phyloP scores from a whole-genome alignment of 352 stramenopile genomes.

The Hyaloperonospora arabidopsidis region DNA sequence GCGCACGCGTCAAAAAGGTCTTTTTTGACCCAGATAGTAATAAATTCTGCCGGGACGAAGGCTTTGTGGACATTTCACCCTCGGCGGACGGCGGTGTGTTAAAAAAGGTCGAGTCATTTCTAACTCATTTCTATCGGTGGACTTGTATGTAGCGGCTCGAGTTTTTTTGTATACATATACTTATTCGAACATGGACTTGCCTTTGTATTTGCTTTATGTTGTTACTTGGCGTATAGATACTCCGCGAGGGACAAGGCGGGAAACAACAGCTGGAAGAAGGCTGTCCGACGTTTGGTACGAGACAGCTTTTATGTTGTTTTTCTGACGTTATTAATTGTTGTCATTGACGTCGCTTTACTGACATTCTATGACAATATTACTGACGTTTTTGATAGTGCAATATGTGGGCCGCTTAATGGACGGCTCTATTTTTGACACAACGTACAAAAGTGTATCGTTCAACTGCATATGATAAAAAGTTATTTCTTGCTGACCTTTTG shows the following conservation, averaged over 20 bases:
- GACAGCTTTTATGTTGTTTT: background rate
- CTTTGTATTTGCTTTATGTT: background rate
- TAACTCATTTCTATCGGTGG: background rate
- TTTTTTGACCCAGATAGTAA: slow-evolving; percentile 76
- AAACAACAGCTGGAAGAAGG: slow-evolving; percentile 65
- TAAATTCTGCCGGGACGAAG: slow-evolving; percentile 57
- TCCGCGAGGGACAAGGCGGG: slow-evolving; percentile 45
- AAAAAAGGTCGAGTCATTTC: slow-evolving; percentile 48
- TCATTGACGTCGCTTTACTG: background rate
- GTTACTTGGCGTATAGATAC: slow-evolving; percentile 21
- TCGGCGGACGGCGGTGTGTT: slow-evolving; percentile 63
- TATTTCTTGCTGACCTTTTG: background rate
- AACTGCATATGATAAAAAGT: background rate
- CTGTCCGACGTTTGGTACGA: slow-evolving; percentile 66
- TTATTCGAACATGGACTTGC: background rate
- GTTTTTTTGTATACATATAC: background rate
- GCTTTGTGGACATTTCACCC: slow-evolving; percentile 79
- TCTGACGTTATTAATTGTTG: background rate
- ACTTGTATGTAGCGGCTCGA: background rate
- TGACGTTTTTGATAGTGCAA: slow-evolving; percentile 39
- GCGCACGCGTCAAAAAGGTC: slow-evolving; percentile 45
- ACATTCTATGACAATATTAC: background rate
- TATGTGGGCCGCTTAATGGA: slow-evolving; percentile 77
- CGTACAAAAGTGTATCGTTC: slow-evolving; percentile 23
- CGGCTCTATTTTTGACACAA: slow-evolving; percentile 84